A percentile compares a stretch with the other conserved stretches of the same genome.
Evolutionary conservation across 345 rosid species (phyloP).

Genomic region (Syzygium oleosum): DNA sequence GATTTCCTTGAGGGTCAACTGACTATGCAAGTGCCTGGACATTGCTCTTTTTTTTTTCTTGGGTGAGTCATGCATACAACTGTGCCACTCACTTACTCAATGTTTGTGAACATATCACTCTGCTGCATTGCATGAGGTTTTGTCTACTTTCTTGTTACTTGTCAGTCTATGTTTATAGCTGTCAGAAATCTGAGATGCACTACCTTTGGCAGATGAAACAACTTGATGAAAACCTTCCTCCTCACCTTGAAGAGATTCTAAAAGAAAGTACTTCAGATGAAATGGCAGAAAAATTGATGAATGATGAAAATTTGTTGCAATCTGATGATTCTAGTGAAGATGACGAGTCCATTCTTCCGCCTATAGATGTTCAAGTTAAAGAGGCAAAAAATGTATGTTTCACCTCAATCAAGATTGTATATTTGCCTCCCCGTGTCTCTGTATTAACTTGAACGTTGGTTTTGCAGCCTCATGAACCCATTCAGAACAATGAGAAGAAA

Average conservation of each 20-base stretch:
- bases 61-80: background rate
- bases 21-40: background rate
- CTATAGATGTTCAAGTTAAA: conserved; percentile 5
- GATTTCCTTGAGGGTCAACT: background rate
- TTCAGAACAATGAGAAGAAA: conserved; percentile 1
- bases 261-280: conserved; percentile 14
- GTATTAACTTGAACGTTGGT: background rate
- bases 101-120: background rate
- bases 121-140: background rate
- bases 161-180: background rate
- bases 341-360: background rate
- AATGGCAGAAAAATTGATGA: conserved; percentile 4
- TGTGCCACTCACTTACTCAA: background rate
- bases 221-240: conserved; percentile 60
- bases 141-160: background rate
- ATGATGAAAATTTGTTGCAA: conserved; percentile 13
- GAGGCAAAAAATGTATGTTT: conserved; percentile 15
- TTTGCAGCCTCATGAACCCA: conserved; percentile 10
- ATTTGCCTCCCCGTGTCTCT: background rate
- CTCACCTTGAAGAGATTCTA: conserved; percentile 52
- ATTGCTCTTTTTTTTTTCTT: background rate
- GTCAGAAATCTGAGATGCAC: background rate
- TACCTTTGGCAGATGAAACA: conserved; percentile 41
- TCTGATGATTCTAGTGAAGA: conserved; percentile 19
- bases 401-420: background rate